Percentiles rank a stretch among this genome's conserved stretches.
Conservation (phyloP, 164 flowering plant species). For the Vitis amurensis region DNA sequence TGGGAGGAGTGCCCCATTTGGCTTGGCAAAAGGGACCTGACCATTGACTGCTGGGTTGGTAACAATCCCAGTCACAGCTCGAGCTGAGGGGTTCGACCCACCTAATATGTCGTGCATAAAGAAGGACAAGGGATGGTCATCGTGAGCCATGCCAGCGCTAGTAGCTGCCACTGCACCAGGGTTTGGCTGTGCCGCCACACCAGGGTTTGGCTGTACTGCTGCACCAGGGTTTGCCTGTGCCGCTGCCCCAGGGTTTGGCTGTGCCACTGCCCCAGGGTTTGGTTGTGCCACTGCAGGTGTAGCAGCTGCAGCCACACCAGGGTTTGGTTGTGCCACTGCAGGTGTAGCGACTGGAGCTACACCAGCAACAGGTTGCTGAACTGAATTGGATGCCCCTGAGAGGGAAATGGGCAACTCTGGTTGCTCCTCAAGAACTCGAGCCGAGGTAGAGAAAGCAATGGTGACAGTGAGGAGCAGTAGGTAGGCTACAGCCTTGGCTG, state of each 20-base stretch:
- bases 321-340: conserved; percentile 1
- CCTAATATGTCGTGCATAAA: conserved; percentile 68
- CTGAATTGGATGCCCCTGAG: not conserved
- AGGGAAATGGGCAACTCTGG: conserved; percentile 18
- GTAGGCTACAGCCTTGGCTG: conserved; percentile 21
- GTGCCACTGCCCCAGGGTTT: not conserved
- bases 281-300: not conserved
- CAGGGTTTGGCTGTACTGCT: not conserved
- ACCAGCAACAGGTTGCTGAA: not conserved
- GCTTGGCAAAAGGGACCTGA: conserved; percentile 71
- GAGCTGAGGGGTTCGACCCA: conserved; percentile 58
- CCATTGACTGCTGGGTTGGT: conserved; percentile 55
- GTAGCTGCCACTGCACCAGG: not conserved
- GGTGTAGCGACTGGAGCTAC: conserved; percentile 3
- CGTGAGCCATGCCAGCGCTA: too few species aligned
- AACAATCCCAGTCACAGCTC: conserved; percentile 63
- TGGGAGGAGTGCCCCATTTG: conserved; percentile 66
- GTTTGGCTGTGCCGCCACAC: conserved; percentile 1
- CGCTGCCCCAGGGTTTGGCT: not conserved
- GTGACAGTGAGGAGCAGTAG: conserved; percentile 37
- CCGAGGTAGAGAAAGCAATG: conserved; percentile 32
- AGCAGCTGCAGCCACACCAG: conserved; percentile 5
- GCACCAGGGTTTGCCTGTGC: not conserved
- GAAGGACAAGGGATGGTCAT: conserved; percentile 35
- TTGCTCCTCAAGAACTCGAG: conserved; percentile 42